phyloP scores from a whole-genome alignment of 169 alveolate genomes.

The Theileria orientalis region DNA sequence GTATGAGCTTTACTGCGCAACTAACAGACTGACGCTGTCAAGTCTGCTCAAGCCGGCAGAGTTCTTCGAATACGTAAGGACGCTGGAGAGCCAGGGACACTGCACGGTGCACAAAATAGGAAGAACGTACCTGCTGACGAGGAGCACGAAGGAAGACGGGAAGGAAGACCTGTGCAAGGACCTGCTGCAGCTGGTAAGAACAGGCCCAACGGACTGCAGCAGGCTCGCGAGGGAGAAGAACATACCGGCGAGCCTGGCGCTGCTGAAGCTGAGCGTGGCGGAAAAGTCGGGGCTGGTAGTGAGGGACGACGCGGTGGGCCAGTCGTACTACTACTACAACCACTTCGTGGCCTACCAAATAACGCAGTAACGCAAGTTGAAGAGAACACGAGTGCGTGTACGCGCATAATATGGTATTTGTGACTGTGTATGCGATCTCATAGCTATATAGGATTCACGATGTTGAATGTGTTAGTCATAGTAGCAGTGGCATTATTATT shows the following conservation, averaged over 20 bases:
- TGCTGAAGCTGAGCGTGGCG: conserved; percentile 30
- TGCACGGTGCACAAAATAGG: conserved; percentile 32
- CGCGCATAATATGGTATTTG: no score
- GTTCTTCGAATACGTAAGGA: conserved; percentile 16
- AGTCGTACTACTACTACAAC: conserved; percentile 28
- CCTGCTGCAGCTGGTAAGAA: not conserved
- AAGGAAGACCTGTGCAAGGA: not conserved
- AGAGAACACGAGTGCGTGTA: no score
- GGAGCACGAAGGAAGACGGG: not conserved
- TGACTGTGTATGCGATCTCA: no score
- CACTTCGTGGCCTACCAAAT: conserved; percentile 3
- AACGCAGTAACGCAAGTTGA: no score
- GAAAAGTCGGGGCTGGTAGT: conserved; percentile 43
- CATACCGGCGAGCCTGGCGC: conserved; percentile 45
- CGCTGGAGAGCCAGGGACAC: conserved; percentile 7
- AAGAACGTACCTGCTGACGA: conserved; percentile 18
- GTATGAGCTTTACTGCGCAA: conserved; percentile 48
- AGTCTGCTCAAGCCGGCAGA: conserved; percentile 34
- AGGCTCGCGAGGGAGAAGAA: conserved; percentile 4
- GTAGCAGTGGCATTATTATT: no score
- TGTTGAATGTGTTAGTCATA: no score
- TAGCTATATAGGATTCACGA: no score
- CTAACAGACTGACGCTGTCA: conserved; percentile 31
- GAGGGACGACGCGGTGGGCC: conserved; percentile 43
- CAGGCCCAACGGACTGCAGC: conserved; percentile 30